Conservation (phyloP, 169 alveolate genomes). For the Babesia ovata region DNA sequence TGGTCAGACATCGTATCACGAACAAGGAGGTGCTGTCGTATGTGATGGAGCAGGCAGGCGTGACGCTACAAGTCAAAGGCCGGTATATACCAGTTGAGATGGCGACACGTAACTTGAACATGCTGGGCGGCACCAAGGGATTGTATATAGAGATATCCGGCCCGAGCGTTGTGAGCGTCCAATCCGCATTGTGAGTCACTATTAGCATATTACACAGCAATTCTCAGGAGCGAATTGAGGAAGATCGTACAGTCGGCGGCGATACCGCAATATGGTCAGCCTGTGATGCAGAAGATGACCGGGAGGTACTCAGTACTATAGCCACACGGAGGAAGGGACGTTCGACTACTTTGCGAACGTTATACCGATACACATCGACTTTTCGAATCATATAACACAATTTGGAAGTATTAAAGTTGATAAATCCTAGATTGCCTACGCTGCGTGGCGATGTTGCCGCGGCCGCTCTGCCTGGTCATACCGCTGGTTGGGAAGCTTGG, state of each 20-base stretch:
- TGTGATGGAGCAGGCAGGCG: constrained; percentile 82
- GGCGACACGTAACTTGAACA: constrained; percentile 64
- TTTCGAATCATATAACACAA: too few relatives aligned
- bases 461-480: not conserved
- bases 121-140: constrained; percentile 67
- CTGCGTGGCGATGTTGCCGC: not conserved
- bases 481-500: too few relatives aligned
- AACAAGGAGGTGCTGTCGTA: constrained; percentile 84
- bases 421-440: not conserved
- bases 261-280: constrained; percentile 35
- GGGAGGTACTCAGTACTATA: constrained; percentile 65
- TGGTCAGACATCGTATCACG: constrained; percentile 85
- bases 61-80: constrained; percentile 84
- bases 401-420: too few relatives aligned
- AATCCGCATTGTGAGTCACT: constrained; percentile 78
- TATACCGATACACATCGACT: too few relatives aligned
- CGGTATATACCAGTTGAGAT: constrained; percentile 76
- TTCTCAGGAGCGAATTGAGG: constrained; percentile 53
- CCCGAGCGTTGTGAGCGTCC: constrained; percentile 80
- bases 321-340: not conserved
- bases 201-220: not conserved
- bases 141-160: constrained; percentile 85
- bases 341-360: too few relatives aligned
- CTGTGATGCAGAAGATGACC: constrained; percentile 19
- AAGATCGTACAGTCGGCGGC: constrained; percentile 48